Evolutionary conservation across 139 green algal genomes (phyloP).

Genomic region (Chlamydomonas asymmetrica): DNA sequence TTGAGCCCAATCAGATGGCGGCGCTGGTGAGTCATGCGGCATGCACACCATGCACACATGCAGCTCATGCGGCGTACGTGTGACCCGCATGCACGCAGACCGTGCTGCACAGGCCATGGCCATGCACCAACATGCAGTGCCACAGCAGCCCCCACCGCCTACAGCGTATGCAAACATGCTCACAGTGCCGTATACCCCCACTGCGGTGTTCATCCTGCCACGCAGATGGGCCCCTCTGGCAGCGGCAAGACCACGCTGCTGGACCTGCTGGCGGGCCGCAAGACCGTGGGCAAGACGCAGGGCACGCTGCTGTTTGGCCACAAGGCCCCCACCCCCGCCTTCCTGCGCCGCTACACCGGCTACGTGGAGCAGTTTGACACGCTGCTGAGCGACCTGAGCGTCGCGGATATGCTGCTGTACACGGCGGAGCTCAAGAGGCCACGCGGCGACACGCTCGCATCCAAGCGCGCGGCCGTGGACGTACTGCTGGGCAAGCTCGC

Average conservation of each 20-base stretch:
- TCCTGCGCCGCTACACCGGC: slow-evolving; percentile 67
- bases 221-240: slow-evolving; percentile 71
- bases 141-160: no score
- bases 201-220: background rate
- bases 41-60: no score
- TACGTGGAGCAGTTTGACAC: slow-evolving; percentile 54
- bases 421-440: slow-evolving; percentile 63
- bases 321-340: slow-evolving; percentile 43
- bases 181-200: no score
- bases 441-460: no score
- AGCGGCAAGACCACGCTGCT: slow-evolving; percentile 82
- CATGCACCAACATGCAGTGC: no score
- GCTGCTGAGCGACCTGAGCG: slow-evolving; percentile 61
- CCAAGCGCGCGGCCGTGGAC: no score
- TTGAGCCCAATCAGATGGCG: slow-evolving; percentile 38
- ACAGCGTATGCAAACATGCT: no score
- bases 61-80: no score
- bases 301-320: slow-evolving; percentile 60
- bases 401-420: slow-evolving; percentile 76
- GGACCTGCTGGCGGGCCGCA: slow-evolving; percentile 50
- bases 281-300: slow-evolving; percentile 25
- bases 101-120: no score
- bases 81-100: no score
- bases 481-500: slow-evolving; percentile 2
- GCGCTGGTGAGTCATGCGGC: slow-evolving; percentile 24